Conservation (phyloP, 2,329 filamentous ascomycete genomes). For the Stachybotrys chlorohalonatus region DNA sequence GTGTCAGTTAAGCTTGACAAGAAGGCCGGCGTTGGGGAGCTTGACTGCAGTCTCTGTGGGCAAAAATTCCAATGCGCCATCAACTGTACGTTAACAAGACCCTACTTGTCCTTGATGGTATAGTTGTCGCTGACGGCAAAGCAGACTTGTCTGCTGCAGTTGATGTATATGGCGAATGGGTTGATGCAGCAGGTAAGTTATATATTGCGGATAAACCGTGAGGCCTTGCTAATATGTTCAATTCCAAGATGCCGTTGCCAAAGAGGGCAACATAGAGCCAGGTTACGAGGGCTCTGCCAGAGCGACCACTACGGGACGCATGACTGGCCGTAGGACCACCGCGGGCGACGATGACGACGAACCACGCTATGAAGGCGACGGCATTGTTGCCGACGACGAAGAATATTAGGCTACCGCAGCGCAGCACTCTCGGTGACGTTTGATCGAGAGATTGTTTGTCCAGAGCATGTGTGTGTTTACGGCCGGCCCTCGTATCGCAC, state of each 20-base stretch:
- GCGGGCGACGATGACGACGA: conserved; percentile 40
- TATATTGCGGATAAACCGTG: neutral
- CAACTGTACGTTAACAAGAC: conserved; percentile 57
- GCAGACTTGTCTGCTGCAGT: conserved; percentile 81
- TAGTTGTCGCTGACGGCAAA: neutral
- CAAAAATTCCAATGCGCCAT: conserved; percentile 89
- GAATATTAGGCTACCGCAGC: conserved; percentile 34
- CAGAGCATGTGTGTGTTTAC: neutral
- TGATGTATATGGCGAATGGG: conserved; percentile 97
- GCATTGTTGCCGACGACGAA: conserved; percentile 44
- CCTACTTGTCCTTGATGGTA: neutral
- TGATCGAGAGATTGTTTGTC: neutral
- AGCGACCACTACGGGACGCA: conserved; percentile 9
- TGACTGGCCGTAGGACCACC: conserved; percentile 13
- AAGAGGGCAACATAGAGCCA: conserved; percentile 26
- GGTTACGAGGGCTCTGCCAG: conserved; percentile 17
- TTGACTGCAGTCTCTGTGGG: conserved; percentile 87
- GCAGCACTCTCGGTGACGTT: neutral
- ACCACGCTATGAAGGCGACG: conserved; percentile 43
- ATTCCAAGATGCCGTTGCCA: conserved; percentile 38
- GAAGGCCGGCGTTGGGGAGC: conserved; percentile 75
- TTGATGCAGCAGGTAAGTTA: conserved; percentile 64
- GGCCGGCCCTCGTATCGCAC: neutral
- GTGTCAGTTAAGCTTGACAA: conserved; percentile 89
- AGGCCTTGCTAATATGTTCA: conserved; percentile 6